A percentile compares a stretch with the other conserved stretches of the same genome.
Conservation (phyloP, 1,284 basidiomycete species). For the Ceratobasidium sp. region DNA sequence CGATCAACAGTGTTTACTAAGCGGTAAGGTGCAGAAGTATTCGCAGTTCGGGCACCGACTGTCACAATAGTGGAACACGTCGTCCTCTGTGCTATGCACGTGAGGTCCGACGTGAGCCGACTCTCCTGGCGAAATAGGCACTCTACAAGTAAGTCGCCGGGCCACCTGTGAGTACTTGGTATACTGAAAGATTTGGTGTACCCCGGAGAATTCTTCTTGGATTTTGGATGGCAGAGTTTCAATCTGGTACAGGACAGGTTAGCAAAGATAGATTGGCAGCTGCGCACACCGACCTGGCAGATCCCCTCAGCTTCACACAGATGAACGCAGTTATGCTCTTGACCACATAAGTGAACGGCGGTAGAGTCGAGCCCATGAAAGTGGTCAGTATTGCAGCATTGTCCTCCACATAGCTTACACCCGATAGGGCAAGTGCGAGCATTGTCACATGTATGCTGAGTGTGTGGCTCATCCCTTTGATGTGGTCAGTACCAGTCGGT, state of each 20-base stretch:
- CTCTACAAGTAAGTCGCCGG: conserved; percentile 65
- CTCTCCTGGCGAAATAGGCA: conserved; percentile 62
- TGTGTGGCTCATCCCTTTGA: conserved; percentile 63
- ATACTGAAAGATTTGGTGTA: conserved; percentile 64
- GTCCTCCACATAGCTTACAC: conserved; percentile 68
- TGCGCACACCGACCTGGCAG: conserved; percentile 15
- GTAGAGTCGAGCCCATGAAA: conserved; percentile 64
- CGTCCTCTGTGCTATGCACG: conserved; percentile 62
- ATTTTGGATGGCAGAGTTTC: conserved; percentile 69
- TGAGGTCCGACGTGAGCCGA: conserved; percentile 64
- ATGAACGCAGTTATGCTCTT: too few relatives aligned
- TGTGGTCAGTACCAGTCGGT: conserved; percentile 18
- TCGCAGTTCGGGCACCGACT: conserved; percentile 68
- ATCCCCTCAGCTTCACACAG: conserved; percentile 58
- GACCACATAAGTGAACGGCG: conserved; percentile 66
- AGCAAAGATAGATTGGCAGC: background rate
- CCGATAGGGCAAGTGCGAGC: conserved; percentile 65
- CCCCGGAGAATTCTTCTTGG: conserved; percentile 62
- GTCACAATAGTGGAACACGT: conserved; percentile 67
- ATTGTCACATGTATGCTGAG: conserved; percentile 64
- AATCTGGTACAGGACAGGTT: conserved; percentile 66
- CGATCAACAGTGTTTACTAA: conserved; percentile 58
- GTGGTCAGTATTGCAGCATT: conserved; percentile 66
- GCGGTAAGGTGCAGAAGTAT: conserved; percentile 70
- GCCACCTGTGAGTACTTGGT: conserved; percentile 58